Evolutionary conservation across 441 rosid genomes (phyloP).

Genomic region (Dalechampia spathulata): DNA sequence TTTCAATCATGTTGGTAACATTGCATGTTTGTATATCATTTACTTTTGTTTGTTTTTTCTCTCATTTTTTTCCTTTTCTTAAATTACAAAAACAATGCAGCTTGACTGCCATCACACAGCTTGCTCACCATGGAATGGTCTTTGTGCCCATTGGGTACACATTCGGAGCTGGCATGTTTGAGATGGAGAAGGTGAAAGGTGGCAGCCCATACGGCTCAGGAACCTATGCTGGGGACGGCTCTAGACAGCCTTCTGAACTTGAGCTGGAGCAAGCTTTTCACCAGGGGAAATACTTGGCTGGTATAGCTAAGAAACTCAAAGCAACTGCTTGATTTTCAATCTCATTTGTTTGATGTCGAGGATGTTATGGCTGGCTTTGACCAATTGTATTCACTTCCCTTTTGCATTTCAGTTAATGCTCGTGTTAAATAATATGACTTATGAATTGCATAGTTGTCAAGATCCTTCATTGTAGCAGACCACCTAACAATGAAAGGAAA

Average conservation of each 20-base stretch:
- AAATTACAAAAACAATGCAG: conserved; percentile 21
- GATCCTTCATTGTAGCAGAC: background rate
- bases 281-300: conserved; percentile 91
- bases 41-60: no score
- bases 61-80: background rate
- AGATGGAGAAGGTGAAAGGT: conserved; percentile 90
- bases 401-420: background rate
- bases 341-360: background rate
- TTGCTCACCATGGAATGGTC: conserved; percentile 94
- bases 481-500: background rate
- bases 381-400: background rate
- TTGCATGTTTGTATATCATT: no score
- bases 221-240: conserved; percentile 83
- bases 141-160: conserved; percentile 94
- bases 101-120: conserved; percentile 93
- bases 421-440: conserved; percentile 10
- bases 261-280: conserved; percentile 86
- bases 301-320: conserved; percentile 78
- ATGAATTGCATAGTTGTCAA: background rate
- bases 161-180: conserved; percentile 97
- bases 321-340: conserved; percentile 26
- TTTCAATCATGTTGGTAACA: no score
- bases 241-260: conserved; percentile 75
- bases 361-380: background rate
- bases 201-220: conserved; percentile 97